Base-by-base conservation (phyloP, 192 early-diverging fungal species). In the Linnemannia elongata region DNA sequence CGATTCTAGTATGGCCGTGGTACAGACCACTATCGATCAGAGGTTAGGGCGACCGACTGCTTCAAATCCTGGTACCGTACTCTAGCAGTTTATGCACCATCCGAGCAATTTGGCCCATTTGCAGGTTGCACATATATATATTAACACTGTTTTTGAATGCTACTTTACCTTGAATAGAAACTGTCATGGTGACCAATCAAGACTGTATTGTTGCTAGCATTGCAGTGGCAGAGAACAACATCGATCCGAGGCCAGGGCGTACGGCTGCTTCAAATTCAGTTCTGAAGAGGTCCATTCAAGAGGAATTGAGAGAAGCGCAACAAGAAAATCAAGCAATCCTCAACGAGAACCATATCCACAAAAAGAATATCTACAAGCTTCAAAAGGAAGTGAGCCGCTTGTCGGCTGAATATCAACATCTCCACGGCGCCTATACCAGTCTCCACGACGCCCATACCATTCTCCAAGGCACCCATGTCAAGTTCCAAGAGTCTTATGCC, bases 61-160 rank as follows among this genome's bases (percentile, higher is more conserved):
- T 73, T 47, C 38, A 47, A 30, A 35, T 52, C 24, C 72, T 49
- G 72, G 72, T 74, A 74, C 72, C n/a, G 72, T 74, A 15, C 44
- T 12, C 72, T 35, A 9, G 47, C 72, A 33, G 30, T 41, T 74
- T 74, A 17, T 74, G 27, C 47, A 17, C 45, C 45, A 52, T 74
- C 54, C 39, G 72, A 74, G 45, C 30, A 33, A 44, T 33, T 27
- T 52, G 52, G 45, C 27, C 54, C 44, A 1, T 8, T 49, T 74
- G 44, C 30, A 52, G 72, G 24, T 52, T 30, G 45, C 45, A 49
- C 9, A 20, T 33, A 52, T 74, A 22, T 49, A 52, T 24, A n/a
- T n/a, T 49, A 52, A 74, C 20, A 13, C 72, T 33, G 41, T 74
- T 52, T 49, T 33, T 52, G 10, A 74, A 39, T 41, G 12, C 36